Evolutionary conservation across 208 protist genomes (phyloP).

Genomic region (Leishmania tropica): DNA sequence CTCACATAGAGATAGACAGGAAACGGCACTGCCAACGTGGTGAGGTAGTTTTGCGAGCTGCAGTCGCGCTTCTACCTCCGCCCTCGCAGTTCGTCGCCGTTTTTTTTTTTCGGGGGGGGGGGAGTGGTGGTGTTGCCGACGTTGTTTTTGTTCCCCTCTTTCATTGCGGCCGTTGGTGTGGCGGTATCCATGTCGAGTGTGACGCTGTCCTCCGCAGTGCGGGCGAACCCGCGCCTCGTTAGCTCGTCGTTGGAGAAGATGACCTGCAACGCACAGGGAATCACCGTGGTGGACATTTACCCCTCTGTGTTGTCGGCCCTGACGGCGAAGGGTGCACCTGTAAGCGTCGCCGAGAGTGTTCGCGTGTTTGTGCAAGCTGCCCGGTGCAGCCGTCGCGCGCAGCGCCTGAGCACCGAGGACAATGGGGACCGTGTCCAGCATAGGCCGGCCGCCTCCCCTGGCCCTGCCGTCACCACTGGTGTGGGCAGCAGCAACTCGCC

Average conservation of each 20-base stretch:
- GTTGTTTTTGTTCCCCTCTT: neutral
- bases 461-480: neutral
- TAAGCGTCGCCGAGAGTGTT: conserved; percentile 21
- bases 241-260: conserved; percentile 71
- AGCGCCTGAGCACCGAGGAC: neutral
- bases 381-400: neutral
- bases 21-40: neutral
- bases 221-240: conserved; percentile 47
- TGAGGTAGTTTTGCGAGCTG: neutral
- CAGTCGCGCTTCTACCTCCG: neutral
- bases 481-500: neutral
- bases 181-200: conserved; percentile 21
- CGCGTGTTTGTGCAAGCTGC: conserved; percentile 13
- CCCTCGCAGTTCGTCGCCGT: neutral
- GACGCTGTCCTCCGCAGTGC: conserved; percentile 51
- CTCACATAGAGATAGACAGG: neutral
- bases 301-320: conserved; percentile 56
- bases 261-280: conserved; percentile 58
- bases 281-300: conserved; percentile 80
- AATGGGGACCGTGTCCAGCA: neutral
- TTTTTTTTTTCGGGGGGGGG: too few relatives aligned
- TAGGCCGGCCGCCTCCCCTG: neutral
- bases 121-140: neutral
- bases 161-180: neutral
- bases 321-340: conserved; percentile 32